Percentiles rank a stretch among this genome's conserved stretches.
phyloP scores from a whole-genome alignment of 2,329 filamentous ascomycete species.

The Cladorrhinum sp. region DNA sequence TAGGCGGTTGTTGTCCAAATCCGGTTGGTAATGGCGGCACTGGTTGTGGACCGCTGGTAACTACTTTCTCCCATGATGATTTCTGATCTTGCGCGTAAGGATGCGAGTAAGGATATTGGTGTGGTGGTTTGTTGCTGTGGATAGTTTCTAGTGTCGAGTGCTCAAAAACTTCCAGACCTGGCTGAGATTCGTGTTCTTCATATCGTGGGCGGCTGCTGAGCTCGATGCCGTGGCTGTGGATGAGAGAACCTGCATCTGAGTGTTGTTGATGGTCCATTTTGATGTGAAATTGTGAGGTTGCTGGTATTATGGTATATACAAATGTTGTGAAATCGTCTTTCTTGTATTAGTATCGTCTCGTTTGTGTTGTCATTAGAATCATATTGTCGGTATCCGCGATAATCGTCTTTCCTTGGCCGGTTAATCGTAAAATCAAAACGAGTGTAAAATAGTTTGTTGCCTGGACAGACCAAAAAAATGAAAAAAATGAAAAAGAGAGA shows the following conservation, averaged over 20 bases:
- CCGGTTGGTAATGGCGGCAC: not conserved
- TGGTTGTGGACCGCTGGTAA: not conserved
- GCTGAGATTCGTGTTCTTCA: slow-evolving; percentile 1
- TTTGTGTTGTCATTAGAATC: not conserved
- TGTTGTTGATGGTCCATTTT: slow-evolving; percentile 1
- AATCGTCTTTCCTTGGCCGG: not conserved
- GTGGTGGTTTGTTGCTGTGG: slow-evolving; percentile 8
- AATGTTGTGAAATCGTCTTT: not conserved
- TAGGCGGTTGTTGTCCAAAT: not conserved
- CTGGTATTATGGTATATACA: not conserved
- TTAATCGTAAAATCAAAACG: not conserved
- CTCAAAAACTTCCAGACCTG: slow-evolving; percentile 20
- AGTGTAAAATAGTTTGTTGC: not conserved
- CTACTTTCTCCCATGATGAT: slow-evolving; percentile 1
- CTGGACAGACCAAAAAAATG: not conserved
- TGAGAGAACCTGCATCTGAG: not conserved
- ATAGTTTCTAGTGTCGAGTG: slow-evolving; percentile 13
- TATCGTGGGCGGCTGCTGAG: slow-evolving; percentile 2
- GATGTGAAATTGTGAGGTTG: too few species aligned
- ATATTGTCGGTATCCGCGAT: not conserved
- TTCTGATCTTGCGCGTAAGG: not conserved
- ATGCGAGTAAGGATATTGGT: not conserved
- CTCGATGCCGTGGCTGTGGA: slow-evolving; percentile 19
- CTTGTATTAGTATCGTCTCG: not conserved
- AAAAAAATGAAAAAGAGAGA: not conserved